Conservation (phyloP, 1,284 basidiomycete genomes). For the Apiotrichum akiyoshidainum region DNA sequence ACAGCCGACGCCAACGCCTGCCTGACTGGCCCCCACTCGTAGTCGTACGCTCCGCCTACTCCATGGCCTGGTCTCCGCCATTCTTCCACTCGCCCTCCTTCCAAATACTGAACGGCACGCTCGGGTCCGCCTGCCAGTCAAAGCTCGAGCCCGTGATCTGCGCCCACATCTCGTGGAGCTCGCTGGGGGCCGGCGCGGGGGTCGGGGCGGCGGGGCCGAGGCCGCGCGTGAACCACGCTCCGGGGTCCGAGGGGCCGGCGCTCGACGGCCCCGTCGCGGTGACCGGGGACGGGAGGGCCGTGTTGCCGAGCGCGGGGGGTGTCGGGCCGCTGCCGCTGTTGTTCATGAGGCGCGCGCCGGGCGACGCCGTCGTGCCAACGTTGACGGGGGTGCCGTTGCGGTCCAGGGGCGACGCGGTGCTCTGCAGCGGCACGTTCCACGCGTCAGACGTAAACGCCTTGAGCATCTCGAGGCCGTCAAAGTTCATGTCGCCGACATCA, state of each 20-base stretch:
- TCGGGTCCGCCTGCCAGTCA: constrained; percentile 48
- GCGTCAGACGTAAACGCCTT: constrained; percentile 41
- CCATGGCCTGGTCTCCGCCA: background rate
- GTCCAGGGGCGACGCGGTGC: constrained; percentile 2
- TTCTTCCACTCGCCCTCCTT: background rate
- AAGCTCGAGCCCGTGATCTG: constrained; percentile 43
- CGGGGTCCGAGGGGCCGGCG: background rate
- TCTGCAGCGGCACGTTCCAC: constrained; percentile 14
- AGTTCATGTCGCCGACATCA: constrained; percentile 46
- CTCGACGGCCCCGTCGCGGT: background rate
- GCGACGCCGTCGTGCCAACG: background rate
- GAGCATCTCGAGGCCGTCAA: constrained; percentile 46
- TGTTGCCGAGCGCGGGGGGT: background rate
- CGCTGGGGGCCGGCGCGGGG: constrained; percentile 11
- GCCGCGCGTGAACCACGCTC: constrained; percentile 17
- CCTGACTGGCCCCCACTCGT: too few species aligned
- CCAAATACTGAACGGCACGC: constrained; percentile 46
- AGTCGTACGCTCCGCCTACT: background rate
- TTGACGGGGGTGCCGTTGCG: background rate
- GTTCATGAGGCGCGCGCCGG: background rate
- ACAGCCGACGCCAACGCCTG: too few species aligned
- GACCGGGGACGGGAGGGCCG: constrained; percentile 5
- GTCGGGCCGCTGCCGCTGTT: background rate
- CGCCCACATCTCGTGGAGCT: constrained; percentile 40
- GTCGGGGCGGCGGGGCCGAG: constrained; percentile 7